phyloP scores from a whole-genome alignment of 2,329 filamentous ascomycete species.

The Ustilaginoidea virens region DNA sequence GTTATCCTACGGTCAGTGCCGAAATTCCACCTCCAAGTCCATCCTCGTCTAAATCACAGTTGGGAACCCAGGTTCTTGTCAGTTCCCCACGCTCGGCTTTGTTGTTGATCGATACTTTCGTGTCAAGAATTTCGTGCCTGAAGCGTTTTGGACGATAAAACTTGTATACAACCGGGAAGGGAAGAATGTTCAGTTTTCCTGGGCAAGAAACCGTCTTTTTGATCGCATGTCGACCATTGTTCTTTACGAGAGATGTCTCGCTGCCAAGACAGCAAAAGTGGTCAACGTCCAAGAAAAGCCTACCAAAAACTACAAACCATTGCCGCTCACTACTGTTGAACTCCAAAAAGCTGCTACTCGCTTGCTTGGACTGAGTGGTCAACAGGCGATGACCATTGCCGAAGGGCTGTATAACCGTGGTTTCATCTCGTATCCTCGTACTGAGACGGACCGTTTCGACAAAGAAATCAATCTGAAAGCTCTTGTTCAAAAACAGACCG shows the following conservation, averaged over 20 bases:
- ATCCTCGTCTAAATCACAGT: background rate
- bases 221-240: conserved; percentile 70
- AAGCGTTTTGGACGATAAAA: conserved; percentile 86
- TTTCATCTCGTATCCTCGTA: conserved; percentile 94
- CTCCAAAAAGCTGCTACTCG: conserved; percentile 88
- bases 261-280: conserved; percentile 62
- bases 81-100: conserved; percentile 93
- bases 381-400: conserved; percentile 76
- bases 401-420: conserved; percentile 85
- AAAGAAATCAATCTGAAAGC: conserved; percentile 69
- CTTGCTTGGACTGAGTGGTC: conserved; percentile 80
- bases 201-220: conserved; percentile 72
- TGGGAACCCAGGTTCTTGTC: conserved; percentile 63
- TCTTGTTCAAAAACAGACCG: conserved; percentile 71
- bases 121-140: conserved; percentile 85
- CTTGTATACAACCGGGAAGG: conserved; percentile 63
- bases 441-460: conserved; percentile 93
- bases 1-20: conserved; percentile 61
- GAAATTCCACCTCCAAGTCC: background rate
- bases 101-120: conserved; percentile 93
- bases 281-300: conserved; percentile 79
- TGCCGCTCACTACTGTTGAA: conserved; percentile 90
- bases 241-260: conserved; percentile 72
- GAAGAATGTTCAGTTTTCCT: conserved; percentile 70
- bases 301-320: conserved; percentile 83